These are phyloP conservation scores for Candida hungchunana DNA, from an alignment of 805 yeast species.

Conservation along the genomic window DNA sequence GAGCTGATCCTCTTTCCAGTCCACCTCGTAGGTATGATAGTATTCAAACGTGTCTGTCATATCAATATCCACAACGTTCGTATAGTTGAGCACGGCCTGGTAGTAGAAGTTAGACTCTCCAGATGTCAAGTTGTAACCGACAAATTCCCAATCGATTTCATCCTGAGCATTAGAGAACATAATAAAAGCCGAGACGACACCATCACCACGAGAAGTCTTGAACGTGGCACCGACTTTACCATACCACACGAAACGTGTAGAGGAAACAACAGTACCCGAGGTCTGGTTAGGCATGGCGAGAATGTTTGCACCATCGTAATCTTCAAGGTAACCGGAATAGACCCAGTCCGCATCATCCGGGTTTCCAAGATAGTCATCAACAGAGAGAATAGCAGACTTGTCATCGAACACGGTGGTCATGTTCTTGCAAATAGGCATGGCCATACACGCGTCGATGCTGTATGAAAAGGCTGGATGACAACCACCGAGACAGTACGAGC, in stretches of 20 bases:
- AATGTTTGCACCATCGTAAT: slow-evolving; percentile 52
- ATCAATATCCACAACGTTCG: slow-evolving; percentile 45
- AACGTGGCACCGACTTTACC: slow-evolving; percentile 70
- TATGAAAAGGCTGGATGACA: slow-evolving; percentile 60
- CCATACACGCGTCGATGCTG: slow-evolving; percentile 63
- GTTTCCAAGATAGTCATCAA: slow-evolving; percentile 54
- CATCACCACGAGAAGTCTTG: slow-evolving; percentile 69
- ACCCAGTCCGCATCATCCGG: slow-evolving; percentile 64
- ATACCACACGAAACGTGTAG: slow-evolving; percentile 81
- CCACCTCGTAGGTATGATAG: slow-evolving; percentile 72
- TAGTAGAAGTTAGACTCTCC: slow-evolving; percentile 81
- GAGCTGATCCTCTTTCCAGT: slow-evolving; percentile 73
- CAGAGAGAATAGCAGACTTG: slow-evolving; percentile 25
- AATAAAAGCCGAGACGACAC: slow-evolving; percentile 85
- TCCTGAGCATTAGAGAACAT: slow-evolving; percentile 81
- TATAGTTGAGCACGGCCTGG: slow-evolving; percentile 67
- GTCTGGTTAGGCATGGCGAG: slow-evolving; percentile 77
- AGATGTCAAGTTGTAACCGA: slow-evolving; percentile 64
- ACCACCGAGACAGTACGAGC: slow-evolving; percentile 76
- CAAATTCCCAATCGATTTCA: slow-evolving; percentile 85
- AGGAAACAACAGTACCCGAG: slow-evolving; percentile 75
- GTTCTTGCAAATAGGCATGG: slow-evolving; percentile 71
- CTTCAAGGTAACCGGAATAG: slow-evolving; percentile 51
- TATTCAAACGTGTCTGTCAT: slow-evolving; percentile 54
- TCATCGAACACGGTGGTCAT: slow-evolving; percentile 39